phyloP scores from a whole-genome alignment of 768 basidiomycete species.

The Tricholoma matsutake region DNA sequence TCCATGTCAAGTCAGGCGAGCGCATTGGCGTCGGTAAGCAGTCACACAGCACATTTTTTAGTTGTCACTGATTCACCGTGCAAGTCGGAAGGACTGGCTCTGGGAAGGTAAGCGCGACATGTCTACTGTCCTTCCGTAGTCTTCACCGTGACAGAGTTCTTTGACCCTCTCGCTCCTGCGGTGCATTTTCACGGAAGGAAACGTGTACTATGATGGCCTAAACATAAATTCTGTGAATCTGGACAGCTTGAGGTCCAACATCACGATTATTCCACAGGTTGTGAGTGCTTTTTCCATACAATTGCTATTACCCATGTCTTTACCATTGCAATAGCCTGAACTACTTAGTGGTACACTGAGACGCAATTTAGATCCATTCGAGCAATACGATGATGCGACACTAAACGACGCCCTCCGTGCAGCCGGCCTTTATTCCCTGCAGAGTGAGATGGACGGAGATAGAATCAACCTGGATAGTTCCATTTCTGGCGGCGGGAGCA shows the following conservation, averaged over 20 bases:
- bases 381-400: constrained; percentile 49
- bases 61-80: neutral
- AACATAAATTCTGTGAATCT: constrained; percentile 49
- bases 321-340: constrained; percentile 30
- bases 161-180: constrained; percentile 53
- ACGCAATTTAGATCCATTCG: constrained; percentile 67
- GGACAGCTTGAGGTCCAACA: constrained; percentile 50
- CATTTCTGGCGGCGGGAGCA: constrained; percentile 55
- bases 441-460: constrained; percentile 44
- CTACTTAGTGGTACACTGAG: constrained; percentile 62
- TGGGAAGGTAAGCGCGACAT: constrained; percentile 34
- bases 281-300: constrained; percentile 21
- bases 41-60: neutral
- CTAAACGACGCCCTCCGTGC: constrained; percentile 39
- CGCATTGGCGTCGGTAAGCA: constrained; percentile 47
- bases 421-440: constrained; percentile 38
- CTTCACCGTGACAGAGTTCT: constrained; percentile 41
- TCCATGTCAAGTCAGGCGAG: constrained; percentile 54
- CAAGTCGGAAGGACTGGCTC: constrained; percentile 44
- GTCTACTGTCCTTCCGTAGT: neutral
- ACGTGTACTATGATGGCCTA: constrained; percentile 54
- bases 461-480: constrained; percentile 44
- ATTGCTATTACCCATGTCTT: neutral
- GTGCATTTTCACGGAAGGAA: constrained; percentile 55
- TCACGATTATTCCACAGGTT: constrained; percentile 58